Conservation (phyloP, 2,329 filamentous ascomycete genomes). For the Huntiella decipiens region DNA sequence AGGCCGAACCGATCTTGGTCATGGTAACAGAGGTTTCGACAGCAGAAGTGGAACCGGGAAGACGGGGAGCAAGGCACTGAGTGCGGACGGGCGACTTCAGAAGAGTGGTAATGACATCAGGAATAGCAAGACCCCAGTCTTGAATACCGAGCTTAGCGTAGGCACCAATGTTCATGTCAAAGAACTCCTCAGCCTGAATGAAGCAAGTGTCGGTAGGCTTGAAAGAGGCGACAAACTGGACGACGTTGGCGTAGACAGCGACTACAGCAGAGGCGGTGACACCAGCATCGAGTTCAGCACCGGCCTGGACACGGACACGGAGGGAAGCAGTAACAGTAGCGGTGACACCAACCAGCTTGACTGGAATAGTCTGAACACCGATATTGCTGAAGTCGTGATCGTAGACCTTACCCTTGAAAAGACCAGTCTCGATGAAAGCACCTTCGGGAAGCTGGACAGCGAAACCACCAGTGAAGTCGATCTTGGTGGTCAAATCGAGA, state of each 20-base stretch:
- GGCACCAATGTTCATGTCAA: constrained; percentile 23
- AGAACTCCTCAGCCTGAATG: constrained; percentile 19
- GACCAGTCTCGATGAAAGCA: constrained; percentile 22
- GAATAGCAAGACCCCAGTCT: constrained; percentile 22
- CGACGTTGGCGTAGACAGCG: constrained; percentile 30
- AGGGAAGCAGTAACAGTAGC: constrained; percentile 29
- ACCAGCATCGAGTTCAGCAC: constrained; percentile 19
- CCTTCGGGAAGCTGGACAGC: constrained; percentile 29
- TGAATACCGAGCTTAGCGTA: constrained; percentile 20
- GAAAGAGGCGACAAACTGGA: constrained; percentile 30
- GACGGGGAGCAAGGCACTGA: constrained; percentile 17
- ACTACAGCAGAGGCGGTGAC: constrained; percentile 25
- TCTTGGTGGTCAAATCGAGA: constrained; percentile 24
- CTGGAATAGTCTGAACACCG: constrained; percentile 27
- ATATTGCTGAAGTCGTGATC: constrained; percentile 25
- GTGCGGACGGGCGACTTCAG: constrained; percentile 20
- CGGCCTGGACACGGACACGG: constrained; percentile 29
- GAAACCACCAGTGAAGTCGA: constrained; percentile 32
- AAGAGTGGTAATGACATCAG: constrained; percentile 23
- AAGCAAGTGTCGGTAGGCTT: constrained; percentile 20
- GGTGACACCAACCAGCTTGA: constrained; percentile 27
- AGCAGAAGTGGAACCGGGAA: constrained; percentile 1
- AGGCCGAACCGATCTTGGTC: background rate
- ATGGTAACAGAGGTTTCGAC: background rate
- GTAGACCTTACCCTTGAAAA: constrained; percentile 25